Evolutionary conservation across 1,284 basidiomycete genomes (phyloP).

Genomic region (Puccinia hordei): DNA sequence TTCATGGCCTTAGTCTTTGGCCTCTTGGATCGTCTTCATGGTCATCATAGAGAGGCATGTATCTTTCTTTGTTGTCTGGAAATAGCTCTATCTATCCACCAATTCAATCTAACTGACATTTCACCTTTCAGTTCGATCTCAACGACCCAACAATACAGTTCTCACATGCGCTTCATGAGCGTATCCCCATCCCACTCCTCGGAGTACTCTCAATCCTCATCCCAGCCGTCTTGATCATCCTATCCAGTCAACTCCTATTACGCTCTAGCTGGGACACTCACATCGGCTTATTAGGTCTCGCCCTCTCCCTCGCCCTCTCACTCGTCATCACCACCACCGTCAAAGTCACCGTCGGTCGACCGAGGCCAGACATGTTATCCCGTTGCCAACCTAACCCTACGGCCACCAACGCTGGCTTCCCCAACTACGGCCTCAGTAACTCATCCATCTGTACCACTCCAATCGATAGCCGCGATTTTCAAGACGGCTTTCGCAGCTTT

Average conservation of each 20-base stretch:
- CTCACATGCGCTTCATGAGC: slow-evolving; percentile 77
- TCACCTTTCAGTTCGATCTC: slow-evolving; percentile 70
- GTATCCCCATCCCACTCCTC: slow-evolving; percentile 70
- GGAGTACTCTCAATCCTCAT: slow-evolving; percentile 67
- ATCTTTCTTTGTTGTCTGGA: slow-evolving; percentile 51
- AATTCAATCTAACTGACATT: background rate
- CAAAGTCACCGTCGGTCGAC: slow-evolving; percentile 80
- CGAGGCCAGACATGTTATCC: slow-evolving; percentile 75
- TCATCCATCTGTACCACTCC: slow-evolving; percentile 75
- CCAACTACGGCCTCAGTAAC: slow-evolving; percentile 67
- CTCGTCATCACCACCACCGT: slow-evolving; percentile 79
- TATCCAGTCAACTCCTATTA: slow-evolving; percentile 71
- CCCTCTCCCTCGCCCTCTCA: slow-evolving; percentile 73
- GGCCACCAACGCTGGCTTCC: slow-evolving; percentile 66
- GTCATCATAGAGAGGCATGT: slow-evolving; percentile 69
- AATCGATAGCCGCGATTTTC: slow-evolving; percentile 65
- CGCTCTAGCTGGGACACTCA: slow-evolving; percentile 87
- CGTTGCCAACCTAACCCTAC: slow-evolving; percentile 76
- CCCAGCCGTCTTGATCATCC: slow-evolving; percentile 70
- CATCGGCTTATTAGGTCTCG: slow-evolving; percentile 73
- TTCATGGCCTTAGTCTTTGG: slow-evolving; percentile 68
- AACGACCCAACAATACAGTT: slow-evolving; percentile 71
- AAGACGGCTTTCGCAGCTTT: slow-evolving; percentile 90
- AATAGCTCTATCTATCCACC: background rate
- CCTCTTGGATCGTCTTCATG: slow-evolving; percentile 71